phyloP scores from a whole-genome alignment of 495 filamentous ascomycete genomes.

The Penicillium subrubescens region DNA sequence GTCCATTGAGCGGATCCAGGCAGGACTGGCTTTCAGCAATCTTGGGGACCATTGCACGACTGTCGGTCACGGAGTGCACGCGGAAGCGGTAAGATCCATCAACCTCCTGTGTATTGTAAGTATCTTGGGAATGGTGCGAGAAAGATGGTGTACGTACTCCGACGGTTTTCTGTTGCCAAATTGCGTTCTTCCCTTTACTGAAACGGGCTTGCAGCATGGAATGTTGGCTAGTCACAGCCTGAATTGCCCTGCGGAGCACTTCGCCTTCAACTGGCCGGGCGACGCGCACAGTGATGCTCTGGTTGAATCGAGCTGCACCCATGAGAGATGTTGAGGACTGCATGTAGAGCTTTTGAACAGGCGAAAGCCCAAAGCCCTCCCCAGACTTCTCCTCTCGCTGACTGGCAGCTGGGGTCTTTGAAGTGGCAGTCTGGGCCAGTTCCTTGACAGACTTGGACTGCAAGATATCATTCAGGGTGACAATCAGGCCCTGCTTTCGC shows the following conservation, averaged over 20 bases:
- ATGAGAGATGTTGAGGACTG: slow-evolving; percentile 49
- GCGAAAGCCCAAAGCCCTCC: slow-evolving; percentile 55
- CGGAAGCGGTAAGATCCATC: slow-evolving; percentile 46
- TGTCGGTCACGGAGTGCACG: slow-evolving; percentile 32
- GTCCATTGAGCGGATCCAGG: slow-evolving; percentile 45
- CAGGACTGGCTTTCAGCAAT: slow-evolving; percentile 43
- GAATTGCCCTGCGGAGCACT: slow-evolving; percentile 56
- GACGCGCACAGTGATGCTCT: slow-evolving; percentile 65
- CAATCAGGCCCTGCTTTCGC: slow-evolving; percentile 40
- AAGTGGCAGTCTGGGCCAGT: slow-evolving; percentile 33
- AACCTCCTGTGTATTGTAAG: slow-evolving; percentile 38
- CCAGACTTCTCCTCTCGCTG: slow-evolving; percentile 37
- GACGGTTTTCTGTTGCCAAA: slow-evolving; percentile 47
- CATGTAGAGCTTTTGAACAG: slow-evolving; percentile 49
- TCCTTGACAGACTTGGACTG: slow-evolving; percentile 39
- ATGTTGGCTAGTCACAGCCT: slow-evolving; percentile 62
- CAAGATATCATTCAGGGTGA: slow-evolving; percentile 41
- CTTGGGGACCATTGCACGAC: slow-evolving; percentile 33
- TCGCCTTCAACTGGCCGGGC: slow-evolving; percentile 48
- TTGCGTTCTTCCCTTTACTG: slow-evolving; percentile 31
- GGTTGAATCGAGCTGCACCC: slow-evolving; percentile 63
- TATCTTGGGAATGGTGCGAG: not conserved
- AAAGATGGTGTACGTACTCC: slow-evolving; percentile 22
- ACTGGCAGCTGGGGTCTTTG: slow-evolving; percentile 18
- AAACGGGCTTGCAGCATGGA: slow-evolving; percentile 73